Percentiles rank a stretch among this genome's conserved stretches.
phyloP scores from a whole-genome alignment of 805 yeast species.

The Metschnikowia baotianmanensis region DNA sequence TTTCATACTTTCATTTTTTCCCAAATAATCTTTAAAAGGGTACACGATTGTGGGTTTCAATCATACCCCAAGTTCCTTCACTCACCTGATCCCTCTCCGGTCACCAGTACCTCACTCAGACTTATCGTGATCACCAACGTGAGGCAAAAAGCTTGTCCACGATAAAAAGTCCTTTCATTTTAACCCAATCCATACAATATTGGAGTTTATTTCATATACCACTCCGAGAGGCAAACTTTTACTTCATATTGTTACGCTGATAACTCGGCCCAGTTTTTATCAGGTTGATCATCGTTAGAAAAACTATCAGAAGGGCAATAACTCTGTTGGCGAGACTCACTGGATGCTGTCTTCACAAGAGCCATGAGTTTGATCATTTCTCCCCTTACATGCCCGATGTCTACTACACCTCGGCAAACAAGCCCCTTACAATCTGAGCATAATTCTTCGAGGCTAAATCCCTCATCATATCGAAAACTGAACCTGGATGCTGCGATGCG shows the following conservation, averaged over 20 bases:
- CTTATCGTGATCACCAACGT: neutral
- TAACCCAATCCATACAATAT: no score
- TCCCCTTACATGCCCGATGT: conserved; percentile 12
- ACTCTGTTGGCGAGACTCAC: neutral
- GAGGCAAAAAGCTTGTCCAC: no score
- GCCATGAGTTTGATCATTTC: conserved; percentile 15
- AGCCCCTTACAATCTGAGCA: conserved; percentile 6
- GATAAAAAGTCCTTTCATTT: neutral
- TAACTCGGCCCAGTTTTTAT: no score
- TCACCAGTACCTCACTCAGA: neutral
- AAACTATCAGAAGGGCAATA: neutral
- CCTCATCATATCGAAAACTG: conserved; percentile 1
- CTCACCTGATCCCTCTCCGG: conserved; percentile 1
- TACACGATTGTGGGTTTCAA: neutral
- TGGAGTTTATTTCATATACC: no score
- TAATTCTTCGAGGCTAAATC: conserved; percentile 7
- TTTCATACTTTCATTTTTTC: neutral
- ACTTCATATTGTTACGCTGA: no score
- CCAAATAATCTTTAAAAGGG: neutral
- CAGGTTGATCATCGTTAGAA: no score
- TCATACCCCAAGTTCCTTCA: neutral
- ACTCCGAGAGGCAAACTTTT: no score
- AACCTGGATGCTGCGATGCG: neutral
- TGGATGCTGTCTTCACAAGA: conserved; percentile 3
- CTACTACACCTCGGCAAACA: conserved; percentile 9